Percentiles rank a stretch among this genome's conserved stretches.
phyloP scores from a whole-genome alignment of 108 stramenopile genomes.

The Nitzschia sp. region DNA sequence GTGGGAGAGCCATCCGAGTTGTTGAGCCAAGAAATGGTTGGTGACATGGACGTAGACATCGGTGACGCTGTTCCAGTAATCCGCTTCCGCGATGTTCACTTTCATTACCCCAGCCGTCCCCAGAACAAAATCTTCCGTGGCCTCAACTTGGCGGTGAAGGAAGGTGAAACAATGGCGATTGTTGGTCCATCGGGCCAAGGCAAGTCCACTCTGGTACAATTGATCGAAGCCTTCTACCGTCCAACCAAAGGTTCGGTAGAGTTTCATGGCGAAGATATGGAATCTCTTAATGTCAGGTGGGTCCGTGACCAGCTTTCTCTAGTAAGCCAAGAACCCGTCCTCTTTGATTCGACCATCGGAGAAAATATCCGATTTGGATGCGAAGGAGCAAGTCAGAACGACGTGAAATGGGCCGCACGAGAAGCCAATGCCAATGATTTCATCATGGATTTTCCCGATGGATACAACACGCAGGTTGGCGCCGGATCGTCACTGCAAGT shows the following conservation, averaged over 20 bases:
- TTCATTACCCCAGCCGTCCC: conserved; percentile 80
- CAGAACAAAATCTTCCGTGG: conserved; percentile 53
- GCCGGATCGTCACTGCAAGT: conserved; percentile 23
- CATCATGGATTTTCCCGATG: conserved; percentile 57
- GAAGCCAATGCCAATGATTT: conserved; percentile 82
- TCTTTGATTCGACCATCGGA: conserved; percentile 69
- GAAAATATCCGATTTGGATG: conserved; percentile 88
- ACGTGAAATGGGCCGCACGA: conserved; percentile 68
- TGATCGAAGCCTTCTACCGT: conserved; percentile 70
- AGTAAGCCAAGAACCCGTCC: conserved; percentile 66
- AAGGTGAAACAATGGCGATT: conserved; percentile 74
- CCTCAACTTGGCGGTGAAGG: conserved; percentile 42
- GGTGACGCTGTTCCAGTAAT: conserved; percentile 5
- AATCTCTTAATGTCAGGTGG: conserved; percentile 66
- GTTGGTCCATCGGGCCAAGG: conserved; percentile 51
- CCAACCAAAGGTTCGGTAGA: conserved; percentile 50
- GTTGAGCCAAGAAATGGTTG: not conserved
- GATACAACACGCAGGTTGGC: conserved; percentile 57
- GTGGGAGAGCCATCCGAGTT: not conserved
- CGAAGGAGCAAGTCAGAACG: conserved; percentile 36
- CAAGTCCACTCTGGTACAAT: conserved; percentile 38
- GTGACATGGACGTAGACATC: not conserved
- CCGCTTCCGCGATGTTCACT: conserved; percentile 60
- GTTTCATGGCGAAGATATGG: conserved; percentile 73
- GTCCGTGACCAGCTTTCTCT: conserved; percentile 50